Conservation (phyloP, 805 yeast species). For the Saccharomycodes ludwigii region DNA sequence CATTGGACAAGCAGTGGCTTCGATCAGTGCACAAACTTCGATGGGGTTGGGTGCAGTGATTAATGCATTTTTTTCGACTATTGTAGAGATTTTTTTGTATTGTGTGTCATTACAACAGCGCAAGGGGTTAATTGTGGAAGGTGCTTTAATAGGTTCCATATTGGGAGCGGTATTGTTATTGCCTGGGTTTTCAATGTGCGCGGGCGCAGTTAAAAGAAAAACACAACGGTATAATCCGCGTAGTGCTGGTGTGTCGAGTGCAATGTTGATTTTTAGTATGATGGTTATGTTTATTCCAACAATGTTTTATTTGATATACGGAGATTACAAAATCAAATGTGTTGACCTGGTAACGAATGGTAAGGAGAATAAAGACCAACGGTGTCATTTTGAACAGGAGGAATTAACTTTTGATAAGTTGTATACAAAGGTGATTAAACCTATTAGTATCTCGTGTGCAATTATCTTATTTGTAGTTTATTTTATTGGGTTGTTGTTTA, state of each 20-base stretch:
- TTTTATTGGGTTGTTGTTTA: constrained; percentile 80
- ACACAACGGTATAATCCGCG: constrained; percentile 94
- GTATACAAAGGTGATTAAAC: constrained; percentile 58
- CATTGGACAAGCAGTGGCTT: constrained; percentile 98
- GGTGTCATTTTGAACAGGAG: constrained; percentile 71
- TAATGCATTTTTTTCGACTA: constrained; percentile 92
- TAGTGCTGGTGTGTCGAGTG: constrained; percentile 93
- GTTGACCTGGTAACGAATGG: constrained; percentile 12
- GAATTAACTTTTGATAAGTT: constrained; percentile 57
- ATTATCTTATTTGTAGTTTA: constrained; percentile 71
- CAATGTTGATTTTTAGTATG: constrained; percentile 85
- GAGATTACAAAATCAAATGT: constrained; percentile 71
- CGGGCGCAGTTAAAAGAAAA: constrained; percentile 85
- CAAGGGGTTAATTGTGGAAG: constrained; percentile 86
- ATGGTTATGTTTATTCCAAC: constrained; percentile 91
- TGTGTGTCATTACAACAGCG: constrained; percentile 81
- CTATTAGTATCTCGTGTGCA: constrained; percentile 75
- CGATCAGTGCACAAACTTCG: constrained; percentile 94
- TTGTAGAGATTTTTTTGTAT: constrained; percentile 85
- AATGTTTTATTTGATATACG: constrained; percentile 77
- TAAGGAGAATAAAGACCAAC: constrained; percentile 11
- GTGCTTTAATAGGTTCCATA: constrained; percentile 88
- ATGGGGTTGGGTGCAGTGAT: constrained; percentile 99
- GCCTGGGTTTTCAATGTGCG: constrained; percentile 96
- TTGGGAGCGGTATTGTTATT: constrained; percentile 81